Conservation (phyloP, 2,329 filamentous ascomycete species). For the Sphaerostilbella broomeana region DNA sequence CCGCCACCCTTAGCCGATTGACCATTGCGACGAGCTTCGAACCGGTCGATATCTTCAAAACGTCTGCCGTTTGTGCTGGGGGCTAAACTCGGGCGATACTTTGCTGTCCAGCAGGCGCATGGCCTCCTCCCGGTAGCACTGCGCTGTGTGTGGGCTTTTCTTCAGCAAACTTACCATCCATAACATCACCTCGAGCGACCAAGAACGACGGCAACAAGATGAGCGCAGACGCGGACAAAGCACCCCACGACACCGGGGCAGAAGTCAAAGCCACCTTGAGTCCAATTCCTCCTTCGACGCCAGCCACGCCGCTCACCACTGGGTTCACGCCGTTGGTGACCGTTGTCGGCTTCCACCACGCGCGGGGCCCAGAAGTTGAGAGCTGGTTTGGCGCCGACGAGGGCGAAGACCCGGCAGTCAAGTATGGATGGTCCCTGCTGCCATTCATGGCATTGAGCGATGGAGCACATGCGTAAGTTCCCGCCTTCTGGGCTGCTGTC, state of each 20-base stretch:
- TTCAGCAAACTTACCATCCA: slow-evolving; percentile 9
- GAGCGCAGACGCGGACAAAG: slow-evolving; percentile 24
- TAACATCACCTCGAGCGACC: neutral
- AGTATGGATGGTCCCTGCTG: slow-evolving; percentile 85
- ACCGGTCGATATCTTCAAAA: too few species aligned
- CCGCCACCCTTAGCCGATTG: neutral
- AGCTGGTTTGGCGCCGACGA: slow-evolving; percentile 76
- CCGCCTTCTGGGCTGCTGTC: neutral
- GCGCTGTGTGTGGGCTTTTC: slow-evolving; percentile 12
- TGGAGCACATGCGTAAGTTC: slow-evolving; percentile 79
- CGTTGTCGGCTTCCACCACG: slow-evolving; percentile 80
- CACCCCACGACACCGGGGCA: slow-evolving; percentile 18
- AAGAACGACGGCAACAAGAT: slow-evolving; percentile 17
- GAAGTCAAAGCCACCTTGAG: slow-evolving; percentile 26
- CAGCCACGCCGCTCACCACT: slow-evolving; percentile 24
- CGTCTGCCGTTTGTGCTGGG: too few species aligned
- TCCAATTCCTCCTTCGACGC: slow-evolving; percentile 26
- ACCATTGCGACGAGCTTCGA: neutral
- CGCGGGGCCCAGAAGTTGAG: slow-evolving; percentile 86
- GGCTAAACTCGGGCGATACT: too few species aligned
- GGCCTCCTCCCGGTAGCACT: slow-evolving; percentile 16
- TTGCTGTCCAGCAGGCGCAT: too few species aligned
- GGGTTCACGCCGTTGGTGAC: slow-evolving; percentile 64
- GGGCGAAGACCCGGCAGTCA: slow-evolving; percentile 67
- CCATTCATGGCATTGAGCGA: slow-evolving; percentile 97